phyloP scores from a whole-genome alignment of 176 grass and related monocot species.

The Triticum timopheevii region DNA sequence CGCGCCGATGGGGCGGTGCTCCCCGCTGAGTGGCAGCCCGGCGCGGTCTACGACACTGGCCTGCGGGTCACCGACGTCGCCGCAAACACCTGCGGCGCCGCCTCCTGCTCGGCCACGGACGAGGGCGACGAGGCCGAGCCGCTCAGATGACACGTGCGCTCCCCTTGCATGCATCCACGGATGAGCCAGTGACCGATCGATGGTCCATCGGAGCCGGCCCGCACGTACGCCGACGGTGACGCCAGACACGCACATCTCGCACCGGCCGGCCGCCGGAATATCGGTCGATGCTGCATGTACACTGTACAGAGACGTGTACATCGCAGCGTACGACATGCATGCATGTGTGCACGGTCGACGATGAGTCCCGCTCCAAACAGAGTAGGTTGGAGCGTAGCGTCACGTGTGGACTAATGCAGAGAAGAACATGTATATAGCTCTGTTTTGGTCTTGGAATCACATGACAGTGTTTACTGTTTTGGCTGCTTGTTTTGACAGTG shows the following conservation, averaged over 20 bases:
- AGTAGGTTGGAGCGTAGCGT: background rate
- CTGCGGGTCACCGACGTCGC: conserved; percentile 54
- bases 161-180: too few species aligned
- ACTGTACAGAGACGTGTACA: background rate
- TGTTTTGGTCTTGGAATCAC: background rate
- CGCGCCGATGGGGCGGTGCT: conserved; percentile 31
- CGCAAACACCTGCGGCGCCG: conserved; percentile 21
- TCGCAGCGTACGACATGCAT: background rate
- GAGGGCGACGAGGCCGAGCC: background rate
- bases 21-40: conserved; percentile 47
- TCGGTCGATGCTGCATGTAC: too few species aligned
- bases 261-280: too few species aligned
- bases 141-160: background rate
- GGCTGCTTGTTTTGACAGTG: background rate
- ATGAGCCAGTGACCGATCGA: too few species aligned
- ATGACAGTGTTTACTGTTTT: background rate
- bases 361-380: background rate
- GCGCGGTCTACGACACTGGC: conserved; percentile 43
- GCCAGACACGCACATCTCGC: too few species aligned
- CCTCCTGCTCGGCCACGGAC: background rate
- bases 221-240: too few species aligned
- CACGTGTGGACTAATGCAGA: background rate
- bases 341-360: too few species aligned
- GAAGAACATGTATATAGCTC: background rate
- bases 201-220: too few species aligned